phyloP scores from a whole-genome alignment of 257 asterid species.

The Solanum okadae region DNA sequence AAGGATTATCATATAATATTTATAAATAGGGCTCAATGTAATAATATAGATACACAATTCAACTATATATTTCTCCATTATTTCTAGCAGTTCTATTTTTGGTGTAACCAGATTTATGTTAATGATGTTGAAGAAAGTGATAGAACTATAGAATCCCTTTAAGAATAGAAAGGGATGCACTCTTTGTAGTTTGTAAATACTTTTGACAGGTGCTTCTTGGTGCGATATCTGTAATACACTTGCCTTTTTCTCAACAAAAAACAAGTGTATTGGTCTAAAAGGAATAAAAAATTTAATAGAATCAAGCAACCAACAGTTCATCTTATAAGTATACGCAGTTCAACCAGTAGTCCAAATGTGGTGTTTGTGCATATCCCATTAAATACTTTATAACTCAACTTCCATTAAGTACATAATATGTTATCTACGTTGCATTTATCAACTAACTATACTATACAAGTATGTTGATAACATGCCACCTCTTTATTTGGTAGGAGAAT shows the following conservation, averaged over 20 bases:
- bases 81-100: neutral
- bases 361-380: neutral
- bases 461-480: neutral
- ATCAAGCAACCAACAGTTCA: neutral
- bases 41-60: neutral
- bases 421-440: neutral
- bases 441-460: neutral
- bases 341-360: neutral
- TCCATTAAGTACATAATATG: neutral
- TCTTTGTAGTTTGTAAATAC: neutral
- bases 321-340: neutral
- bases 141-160: neutral
- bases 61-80: neutral
- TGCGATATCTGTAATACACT: neutral
- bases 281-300: neutral
- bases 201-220: neutral
- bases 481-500: neutral
- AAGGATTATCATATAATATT: neutral
- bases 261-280: neutral
- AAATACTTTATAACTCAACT: neutral
- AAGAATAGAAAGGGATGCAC: neutral
- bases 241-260: neutral
- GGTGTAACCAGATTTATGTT: neutral
- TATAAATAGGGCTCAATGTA: neutral
- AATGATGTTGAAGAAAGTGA: neutral